Percentiles rank a stretch among this genome's conserved stretches.
Conservation (phyloP, 2,329 filamentous ascomycete genomes). For the Aspergillus unguis region DNA sequence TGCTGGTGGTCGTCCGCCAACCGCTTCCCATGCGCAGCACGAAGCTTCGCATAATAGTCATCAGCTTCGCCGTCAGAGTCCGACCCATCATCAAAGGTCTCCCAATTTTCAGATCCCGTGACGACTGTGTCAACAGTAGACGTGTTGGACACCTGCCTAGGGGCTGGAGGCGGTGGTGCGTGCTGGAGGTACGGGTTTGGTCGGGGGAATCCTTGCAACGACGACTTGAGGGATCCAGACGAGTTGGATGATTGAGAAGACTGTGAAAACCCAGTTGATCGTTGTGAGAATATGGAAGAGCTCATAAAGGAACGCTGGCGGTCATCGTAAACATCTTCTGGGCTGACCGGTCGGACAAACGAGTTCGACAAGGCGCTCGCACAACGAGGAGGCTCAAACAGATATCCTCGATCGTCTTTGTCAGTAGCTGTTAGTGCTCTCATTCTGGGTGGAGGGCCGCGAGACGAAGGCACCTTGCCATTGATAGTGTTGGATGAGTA, state of each 20-base stretch:
- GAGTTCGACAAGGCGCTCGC: constrained; percentile 48
- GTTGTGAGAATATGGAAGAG: constrained; percentile 41
- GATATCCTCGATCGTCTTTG: constrained; percentile 35
- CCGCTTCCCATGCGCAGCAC: constrained; percentile 66
- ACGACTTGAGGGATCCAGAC: constrained; percentile 35
- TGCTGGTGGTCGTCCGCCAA: constrained; percentile 43
- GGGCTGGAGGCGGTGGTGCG: constrained; percentile 39
- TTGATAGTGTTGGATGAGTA: constrained; percentile 44
- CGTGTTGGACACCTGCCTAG: constrained; percentile 69
- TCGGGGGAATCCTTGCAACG: constrained; percentile 30
- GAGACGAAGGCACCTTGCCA: constrained; percentile 48
- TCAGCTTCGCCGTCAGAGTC: constrained; percentile 74
- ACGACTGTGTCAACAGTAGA: constrained; percentile 63
- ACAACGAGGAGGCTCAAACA: constrained; percentile 47
- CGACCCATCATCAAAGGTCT: constrained; percentile 85
- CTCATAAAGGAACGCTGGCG: constrained; percentile 49
- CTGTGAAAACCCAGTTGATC: constrained; percentile 38
- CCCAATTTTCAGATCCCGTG: constrained; percentile 93
- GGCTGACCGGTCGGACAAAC: constrained; percentile 59
- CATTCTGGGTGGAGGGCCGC: constrained; percentile 85
- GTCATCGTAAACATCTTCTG: constrained; percentile 86
- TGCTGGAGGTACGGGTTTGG: constrained; percentile 37
- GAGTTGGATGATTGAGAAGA: constrained; percentile 43
- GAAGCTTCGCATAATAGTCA: constrained; percentile 74
- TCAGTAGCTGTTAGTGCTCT: constrained; percentile 66